Percentiles rank a stretch among this genome's conserved stretches.
phyloP scores from a whole-genome alignment of 441 rosid genomes.

The Theobroma grandiflorum region DNA sequence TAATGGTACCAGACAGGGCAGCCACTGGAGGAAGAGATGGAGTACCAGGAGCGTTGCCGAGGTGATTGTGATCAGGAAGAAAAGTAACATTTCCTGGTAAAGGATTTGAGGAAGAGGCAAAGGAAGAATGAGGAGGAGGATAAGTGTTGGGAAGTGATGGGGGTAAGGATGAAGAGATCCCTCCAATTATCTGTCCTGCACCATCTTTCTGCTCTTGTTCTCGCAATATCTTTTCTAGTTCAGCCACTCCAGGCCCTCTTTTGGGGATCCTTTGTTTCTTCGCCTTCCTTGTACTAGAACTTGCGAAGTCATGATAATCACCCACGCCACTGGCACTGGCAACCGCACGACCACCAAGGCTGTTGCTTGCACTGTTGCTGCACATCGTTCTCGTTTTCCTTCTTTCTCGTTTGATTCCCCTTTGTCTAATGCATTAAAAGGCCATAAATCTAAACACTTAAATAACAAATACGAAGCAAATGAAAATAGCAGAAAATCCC shows the following conservation, averaged over 20 bases:
- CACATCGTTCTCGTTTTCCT: constrained; percentile 43
- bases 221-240: constrained; percentile 77
- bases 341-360: constrained; percentile 34
- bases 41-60: background rate
- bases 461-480: constrained; percentile 29
- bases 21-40: constrained; percentile 26
- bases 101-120: background rate
- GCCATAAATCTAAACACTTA: constrained; percentile 20
- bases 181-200: constrained; percentile 18
- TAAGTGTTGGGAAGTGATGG: constrained; percentile 18
- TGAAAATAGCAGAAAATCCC: constrained; percentile 42
- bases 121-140: constrained; percentile 10
- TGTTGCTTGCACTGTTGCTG: constrained; percentile 48
- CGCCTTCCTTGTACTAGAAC: constrained; percentile 48
- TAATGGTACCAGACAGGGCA: background rate
- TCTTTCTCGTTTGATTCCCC: background rate
- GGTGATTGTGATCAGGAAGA: constrained; percentile 19
- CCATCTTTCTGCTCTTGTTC: constrained; percentile 51
- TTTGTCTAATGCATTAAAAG: constrained; percentile 21
- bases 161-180: constrained; percentile 24
- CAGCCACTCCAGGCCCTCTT: constrained; percentile 86
- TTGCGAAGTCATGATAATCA: constrained; percentile 29
- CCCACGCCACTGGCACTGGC: constrained; percentile 25
- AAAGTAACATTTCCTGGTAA: constrained; percentile 19
- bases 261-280: constrained; percentile 54